Evolutionary conservation across 2,329 filamentous ascomycete species (phyloP).

Genomic region (Fusarium sp.): DNA sequence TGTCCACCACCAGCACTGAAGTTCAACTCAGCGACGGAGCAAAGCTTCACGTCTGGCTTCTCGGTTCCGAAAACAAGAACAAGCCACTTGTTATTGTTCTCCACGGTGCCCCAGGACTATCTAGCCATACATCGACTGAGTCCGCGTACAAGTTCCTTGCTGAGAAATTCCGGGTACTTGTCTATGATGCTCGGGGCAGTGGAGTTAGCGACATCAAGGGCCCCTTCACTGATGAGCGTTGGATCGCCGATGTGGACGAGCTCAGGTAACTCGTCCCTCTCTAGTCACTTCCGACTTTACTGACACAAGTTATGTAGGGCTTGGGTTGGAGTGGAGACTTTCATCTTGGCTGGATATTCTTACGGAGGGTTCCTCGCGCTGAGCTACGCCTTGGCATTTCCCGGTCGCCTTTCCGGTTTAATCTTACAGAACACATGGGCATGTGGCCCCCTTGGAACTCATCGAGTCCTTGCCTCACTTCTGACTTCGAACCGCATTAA

Average conservation of each 20-base stretch:
- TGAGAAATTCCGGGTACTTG: constrained; percentile 6
- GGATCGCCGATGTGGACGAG: constrained; percentile 9
- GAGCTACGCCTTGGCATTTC: constrained; percentile 1
- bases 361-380: constrained; percentile 17
- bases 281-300: fast-evolving
- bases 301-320: background rate
- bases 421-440: constrained; percentile 7
- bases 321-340: constrained; percentile 7
- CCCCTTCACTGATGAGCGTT: constrained; percentile 13
- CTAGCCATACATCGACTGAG: background rate
- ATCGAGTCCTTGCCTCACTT: background rate
- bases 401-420: background rate
- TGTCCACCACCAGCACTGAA: background rate
- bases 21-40: constrained; percentile 13
- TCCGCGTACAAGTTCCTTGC: constrained; percentile 10
- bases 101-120: constrained; percentile 8
- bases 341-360: constrained; percentile 10
- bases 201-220: constrained; percentile 6
- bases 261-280: background rate
- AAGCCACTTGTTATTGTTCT: constrained; percentile 10
- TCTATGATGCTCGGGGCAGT: constrained; percentile 15
- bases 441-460: background rate
- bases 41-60: constrained; percentile 14
- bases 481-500: background rate
- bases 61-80: constrained; percentile 11